Evolutionary conservation across 352 stramenopile species (phyloP).

Genomic region (Pilasporangium apinafurcum): DNA sequence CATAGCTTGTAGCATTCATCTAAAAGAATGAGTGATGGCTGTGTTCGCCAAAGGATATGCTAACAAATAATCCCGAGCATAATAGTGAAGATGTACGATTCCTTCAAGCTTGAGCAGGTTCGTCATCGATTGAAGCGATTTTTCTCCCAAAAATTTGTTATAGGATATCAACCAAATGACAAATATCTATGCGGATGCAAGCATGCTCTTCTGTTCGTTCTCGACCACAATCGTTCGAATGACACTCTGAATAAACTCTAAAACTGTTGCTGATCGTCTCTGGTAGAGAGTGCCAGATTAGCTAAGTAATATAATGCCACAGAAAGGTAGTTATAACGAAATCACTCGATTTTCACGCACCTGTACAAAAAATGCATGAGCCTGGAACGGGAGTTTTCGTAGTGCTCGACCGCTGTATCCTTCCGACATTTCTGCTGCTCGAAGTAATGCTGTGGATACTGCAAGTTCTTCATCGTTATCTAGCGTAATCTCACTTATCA

Average conservation of each 20-base stretch:
- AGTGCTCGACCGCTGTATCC: constrained; percentile 71
- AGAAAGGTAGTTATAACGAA: neutral
- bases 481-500: constrained; percentile 5
- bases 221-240: constrained; percentile 20
- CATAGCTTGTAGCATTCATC: too few species aligned
- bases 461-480: constrained; percentile 9
- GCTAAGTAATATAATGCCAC: neutral
- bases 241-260: constrained; percentile 18
- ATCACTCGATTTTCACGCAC: constrained; percentile 8
- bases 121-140: too few species aligned
- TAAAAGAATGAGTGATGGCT: too few species aligned
- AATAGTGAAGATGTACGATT: too few species aligned
- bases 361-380: constrained; percentile 64
- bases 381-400: constrained; percentile 84
- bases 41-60: too few species aligned
- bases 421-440: constrained; percentile 37
- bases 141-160: too few species aligned
- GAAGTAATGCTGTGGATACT: constrained; percentile 25
- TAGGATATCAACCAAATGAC: too few species aligned
- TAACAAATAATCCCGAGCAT: too few species aligned
- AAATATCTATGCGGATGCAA: constrained; percentile 2
- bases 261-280: constrained; percentile 8
- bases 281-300: constrained; percentile 1
- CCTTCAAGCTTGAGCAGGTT: too few species aligned
- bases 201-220: constrained; percentile 17